Evolutionary conservation across 257 asterid genomes (phyloP).

Genomic region (Ajuga chamaepitys): DNA sequence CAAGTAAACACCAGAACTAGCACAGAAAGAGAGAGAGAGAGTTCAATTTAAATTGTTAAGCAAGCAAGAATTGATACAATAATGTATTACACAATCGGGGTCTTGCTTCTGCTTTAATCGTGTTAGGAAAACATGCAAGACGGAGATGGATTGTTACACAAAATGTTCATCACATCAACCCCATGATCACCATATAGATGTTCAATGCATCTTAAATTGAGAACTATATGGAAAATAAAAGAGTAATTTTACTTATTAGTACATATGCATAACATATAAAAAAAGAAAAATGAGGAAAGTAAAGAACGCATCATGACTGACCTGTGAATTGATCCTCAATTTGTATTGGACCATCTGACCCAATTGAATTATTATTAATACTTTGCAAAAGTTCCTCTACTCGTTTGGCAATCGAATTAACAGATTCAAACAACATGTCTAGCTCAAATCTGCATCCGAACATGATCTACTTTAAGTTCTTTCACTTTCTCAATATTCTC

Average conservation of each 20-base stretch:
- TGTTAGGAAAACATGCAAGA: constrained; percentile 78
- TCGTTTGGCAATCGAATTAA: constrained; percentile 70
- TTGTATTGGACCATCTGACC: constrained; percentile 51
- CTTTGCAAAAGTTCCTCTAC: constrained; percentile 73
- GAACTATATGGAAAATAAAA: constrained; percentile 41
- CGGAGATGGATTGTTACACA: constrained; percentile 74
- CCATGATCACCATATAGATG: constrained; percentile 99
- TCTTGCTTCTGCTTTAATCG: constrained; percentile 98
- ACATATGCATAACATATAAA: not conserved
- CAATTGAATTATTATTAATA: constrained; percentile 50
- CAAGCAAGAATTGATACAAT: too few relatives aligned
- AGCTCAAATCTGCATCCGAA: constrained; percentile 72
- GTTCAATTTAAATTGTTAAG: too few relatives aligned
- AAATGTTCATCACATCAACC: constrained; percentile 83
- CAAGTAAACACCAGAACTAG: too few relatives aligned
- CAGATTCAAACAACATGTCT: constrained; percentile 93
- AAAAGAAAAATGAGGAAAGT: not conserved
- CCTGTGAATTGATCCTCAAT: constrained; percentile 90
- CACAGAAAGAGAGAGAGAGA: too few relatives aligned
- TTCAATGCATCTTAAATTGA: constrained; percentile 89
- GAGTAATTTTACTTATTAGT: constrained; percentile 7
- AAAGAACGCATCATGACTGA: constrained; percentile 17
- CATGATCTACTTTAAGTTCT: constrained; percentile 63
- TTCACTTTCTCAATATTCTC: constrained; percentile 64
- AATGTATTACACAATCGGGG: too few relatives aligned